Evolutionary conservation across 2,329 filamentous ascomycete species (phyloP).

Genomic region (Aulographum hederae): DNA sequence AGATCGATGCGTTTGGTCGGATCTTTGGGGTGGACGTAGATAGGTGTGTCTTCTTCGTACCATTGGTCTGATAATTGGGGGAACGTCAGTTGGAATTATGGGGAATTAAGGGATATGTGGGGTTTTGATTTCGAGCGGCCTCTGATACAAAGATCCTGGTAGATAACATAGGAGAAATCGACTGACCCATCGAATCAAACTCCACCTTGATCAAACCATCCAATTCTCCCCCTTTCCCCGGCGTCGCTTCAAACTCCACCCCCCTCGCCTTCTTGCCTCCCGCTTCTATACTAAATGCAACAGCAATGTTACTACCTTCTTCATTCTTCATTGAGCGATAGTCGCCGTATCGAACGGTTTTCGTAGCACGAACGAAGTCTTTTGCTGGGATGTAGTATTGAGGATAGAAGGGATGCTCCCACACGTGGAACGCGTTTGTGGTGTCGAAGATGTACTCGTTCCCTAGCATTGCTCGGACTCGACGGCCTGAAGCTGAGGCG

Average conservation of each 20-base stretch:
- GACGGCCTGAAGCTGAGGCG: conserved; percentile 9
- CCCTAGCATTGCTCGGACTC: conserved; percentile 14
- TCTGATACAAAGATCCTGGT: not conserved
- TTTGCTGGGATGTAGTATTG: conserved; percentile 24
- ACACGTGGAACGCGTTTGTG: conserved; percentile 15
- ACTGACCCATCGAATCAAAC: conserved; percentile 8
- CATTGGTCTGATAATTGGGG: conserved; percentile 18
- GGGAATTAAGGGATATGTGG: conserved; percentile 4
- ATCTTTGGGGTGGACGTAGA: conserved; percentile 47
- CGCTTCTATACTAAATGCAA: conserved; percentile 3
- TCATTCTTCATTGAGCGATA: not conserved
- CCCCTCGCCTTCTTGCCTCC: conserved; percentile 1
- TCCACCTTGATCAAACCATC: conserved; percentile 8
- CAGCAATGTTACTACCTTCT: conserved; percentile 1
- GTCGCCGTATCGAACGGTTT: not conserved
- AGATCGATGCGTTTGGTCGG: conserved; percentile 48
- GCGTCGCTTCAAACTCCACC: conserved; percentile 2
- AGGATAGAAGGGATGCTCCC: conserved; percentile 29
- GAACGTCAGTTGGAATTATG: not conserved
- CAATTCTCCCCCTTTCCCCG: conserved; percentile 7
- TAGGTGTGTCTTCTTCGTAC: conserved; percentile 40
- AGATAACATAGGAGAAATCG: not conserved
- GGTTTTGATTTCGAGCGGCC: not conserved
- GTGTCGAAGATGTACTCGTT: conserved; percentile 16
- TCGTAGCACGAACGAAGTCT: not conserved